Evolutionary conservation across 306 rosid species (phyloP), one percentile per base, ranked within the genome.

Genomic region (Gastrolobium villosum): DNA sequence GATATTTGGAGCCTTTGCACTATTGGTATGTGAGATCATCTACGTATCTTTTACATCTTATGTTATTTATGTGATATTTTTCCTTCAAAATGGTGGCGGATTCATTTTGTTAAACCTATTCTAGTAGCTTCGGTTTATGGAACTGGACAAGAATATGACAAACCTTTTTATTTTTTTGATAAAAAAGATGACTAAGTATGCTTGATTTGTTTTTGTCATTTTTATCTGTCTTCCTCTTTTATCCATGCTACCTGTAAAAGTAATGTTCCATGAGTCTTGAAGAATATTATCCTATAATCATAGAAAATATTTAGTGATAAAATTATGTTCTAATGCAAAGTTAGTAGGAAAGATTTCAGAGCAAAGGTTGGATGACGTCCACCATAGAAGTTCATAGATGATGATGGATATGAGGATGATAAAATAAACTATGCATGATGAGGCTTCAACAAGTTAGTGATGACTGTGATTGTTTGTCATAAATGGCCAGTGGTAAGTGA

Each of bases 1-100:
- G 92, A 85, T 93, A 83, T 91, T 91, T 83, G 99, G 96, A 75
- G 84, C 89, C 82, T 75, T 81, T 30, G 65, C 92, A 45, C 81
- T 95, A 70, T 74, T 93, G 96, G 98, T 93, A 55, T 28, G 88
- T 84, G 45, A 72, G 78, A 72, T 65, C 66, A 28, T 82, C 49
- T 73, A 3, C 46, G 8, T 49, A 26, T 49, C 28, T 8, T 73
- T 84, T 68, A 14, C 72, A 28, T 83, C 56, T 32, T 53, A 20
- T 64, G 34, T 73, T 50, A 45, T 69, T 48, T 57, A 71, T 70
- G 40, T 70, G 57, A 56, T 63, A 39, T 61, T 57, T 70, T 62
- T 4, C 54, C 78, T 75, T 81, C 53, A 74, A 81, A 65, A 28
- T n/a, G 68, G 37, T 39, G 9, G 35, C 41, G 32, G 30, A 5